These are phyloP conservation scores for Apostasia shenzhenica DNA, from an alignment of 106 monocot genomes.

Conservation along the genomic window DNA sequence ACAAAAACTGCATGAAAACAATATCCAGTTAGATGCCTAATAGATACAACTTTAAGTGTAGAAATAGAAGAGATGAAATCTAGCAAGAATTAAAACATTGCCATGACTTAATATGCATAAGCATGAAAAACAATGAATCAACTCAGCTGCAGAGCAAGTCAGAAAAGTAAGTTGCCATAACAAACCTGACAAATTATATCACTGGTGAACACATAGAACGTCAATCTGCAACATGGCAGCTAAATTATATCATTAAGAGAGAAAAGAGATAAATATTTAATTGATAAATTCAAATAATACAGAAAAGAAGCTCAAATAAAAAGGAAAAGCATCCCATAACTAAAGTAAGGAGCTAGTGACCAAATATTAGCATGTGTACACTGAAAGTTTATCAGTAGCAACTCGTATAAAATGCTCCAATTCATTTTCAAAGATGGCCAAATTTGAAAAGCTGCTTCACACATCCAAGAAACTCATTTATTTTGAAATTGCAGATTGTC, in stretches of 20 bases:
- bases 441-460: too few relatives aligned
- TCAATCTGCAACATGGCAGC: constrained; percentile 46
- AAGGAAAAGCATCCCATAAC: too few relatives aligned
- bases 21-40: neutral
- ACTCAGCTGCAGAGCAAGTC: neutral
- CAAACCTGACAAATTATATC: constrained; percentile 68
- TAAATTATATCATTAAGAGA: neutral
- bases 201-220: constrained; percentile 57
- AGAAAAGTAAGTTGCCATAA: constrained; percentile 1
- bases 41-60: neutral
- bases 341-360: too few relatives aligned
- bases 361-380: too few relatives aligned
- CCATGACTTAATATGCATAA: neutral
- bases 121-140: neutral
- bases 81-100: neutral
- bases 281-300: neutral
- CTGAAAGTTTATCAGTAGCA: too few relatives aligned
- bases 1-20: constrained; percentile 59
- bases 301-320: neutral
- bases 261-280: neutral
- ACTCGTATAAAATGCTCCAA: too few relatives aligned
- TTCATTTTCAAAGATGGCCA: too few relatives aligned
- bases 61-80: neutral
- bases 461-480: too few relatives aligned
- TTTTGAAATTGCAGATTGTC: too few relatives aligned